Percentiles rank a stretch among this genome's conserved stretches.
Conservation (phyloP, 2,329 filamentous ascomycete genomes). For the Pseudogymnoascus destructans region DNA sequence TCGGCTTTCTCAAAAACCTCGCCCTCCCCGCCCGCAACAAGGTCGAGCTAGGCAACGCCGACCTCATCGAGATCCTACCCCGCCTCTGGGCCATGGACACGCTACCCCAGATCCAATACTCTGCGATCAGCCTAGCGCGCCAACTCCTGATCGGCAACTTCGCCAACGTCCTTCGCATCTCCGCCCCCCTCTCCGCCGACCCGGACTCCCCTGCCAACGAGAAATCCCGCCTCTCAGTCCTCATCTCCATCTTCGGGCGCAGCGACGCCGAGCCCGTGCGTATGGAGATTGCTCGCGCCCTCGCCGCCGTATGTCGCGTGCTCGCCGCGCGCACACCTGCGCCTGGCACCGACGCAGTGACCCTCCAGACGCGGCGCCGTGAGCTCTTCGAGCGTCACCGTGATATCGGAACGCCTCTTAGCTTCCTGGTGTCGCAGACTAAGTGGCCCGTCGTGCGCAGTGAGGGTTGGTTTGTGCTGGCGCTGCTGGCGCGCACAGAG, state of each 20-base stretch:
- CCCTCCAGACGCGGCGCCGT: constrained; percentile 24
- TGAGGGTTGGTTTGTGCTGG: constrained; percentile 49
- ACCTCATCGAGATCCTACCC: constrained; percentile 39
- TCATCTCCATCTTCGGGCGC: constrained; percentile 31
- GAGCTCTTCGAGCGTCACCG: constrained; percentile 23
- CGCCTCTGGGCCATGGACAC: constrained; percentile 41
- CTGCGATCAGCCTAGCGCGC: constrained; percentile 43
- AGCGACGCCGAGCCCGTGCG: constrained; percentile 41
- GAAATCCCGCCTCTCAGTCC: constrained; percentile 28
- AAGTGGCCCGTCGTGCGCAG: constrained; percentile 47
- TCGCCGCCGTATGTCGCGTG: constrained; percentile 40
- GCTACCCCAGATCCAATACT: constrained; percentile 45
- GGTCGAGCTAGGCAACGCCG: constrained; percentile 32
- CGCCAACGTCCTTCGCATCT: constrained; percentile 39
- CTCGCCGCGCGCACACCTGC: constrained; percentile 33
- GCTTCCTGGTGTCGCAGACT: constrained; percentile 40
- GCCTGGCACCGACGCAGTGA: constrained; percentile 19
- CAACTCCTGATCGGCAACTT: constrained; percentile 41
- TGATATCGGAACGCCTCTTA: constrained; percentile 28
- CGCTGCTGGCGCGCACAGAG: constrained; percentile 41
- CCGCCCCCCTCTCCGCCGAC: constrained; percentile 29
- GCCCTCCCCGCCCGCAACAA: constrained; percentile 46
- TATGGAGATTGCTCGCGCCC: constrained; percentile 44
- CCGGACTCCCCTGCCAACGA: constrained; percentile 26
- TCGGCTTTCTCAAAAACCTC: constrained; percentile 53